These are phyloP conservation scores for Monilinia fructicola DNA, from an alignment of 2,329 filamentous ascomycete species.

Conservation along the genomic window DNA sequence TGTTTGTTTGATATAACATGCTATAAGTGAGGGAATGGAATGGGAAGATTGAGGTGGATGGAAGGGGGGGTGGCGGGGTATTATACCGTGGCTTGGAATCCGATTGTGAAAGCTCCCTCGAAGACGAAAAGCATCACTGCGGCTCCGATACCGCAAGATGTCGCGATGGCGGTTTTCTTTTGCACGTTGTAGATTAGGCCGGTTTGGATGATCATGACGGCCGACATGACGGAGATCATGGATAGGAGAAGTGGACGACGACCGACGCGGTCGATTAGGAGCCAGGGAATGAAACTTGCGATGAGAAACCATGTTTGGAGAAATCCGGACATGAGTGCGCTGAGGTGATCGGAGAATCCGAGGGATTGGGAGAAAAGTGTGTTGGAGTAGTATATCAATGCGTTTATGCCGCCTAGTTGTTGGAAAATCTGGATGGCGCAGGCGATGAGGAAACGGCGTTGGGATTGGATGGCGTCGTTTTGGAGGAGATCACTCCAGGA, in stretches of 20 bases:
- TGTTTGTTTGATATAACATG: too few relatives aligned
- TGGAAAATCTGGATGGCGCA: constrained; percentile 52
- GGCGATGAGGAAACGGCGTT: constrained; percentile 51
- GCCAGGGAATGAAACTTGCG: constrained; percentile 44
- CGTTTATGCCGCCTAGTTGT: constrained; percentile 48
- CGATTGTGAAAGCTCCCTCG: constrained; percentile 59
- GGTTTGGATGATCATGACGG: constrained; percentile 45
- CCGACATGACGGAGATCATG: constrained; percentile 45
- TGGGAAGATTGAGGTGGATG: neutral
- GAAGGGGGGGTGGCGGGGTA: too few relatives aligned
- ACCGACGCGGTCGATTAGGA: constrained; percentile 55
- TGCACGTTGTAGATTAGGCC: constrained; percentile 46
- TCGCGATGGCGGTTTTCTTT: constrained; percentile 40
- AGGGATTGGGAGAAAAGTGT: constrained; percentile 50
- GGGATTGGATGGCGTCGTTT: constrained; percentile 44
- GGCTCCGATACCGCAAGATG: constrained; percentile 43
- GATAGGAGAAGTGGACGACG: constrained; percentile 67
- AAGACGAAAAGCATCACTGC: constrained; percentile 58
- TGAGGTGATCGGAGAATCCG: constrained; percentile 45
- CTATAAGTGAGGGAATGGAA: too few relatives aligned
- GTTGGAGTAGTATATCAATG: constrained; percentile 46
- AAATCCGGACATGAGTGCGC: constrained; percentile 53
- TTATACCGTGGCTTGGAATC: constrained; percentile 57
- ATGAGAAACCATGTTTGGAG: constrained; percentile 50
- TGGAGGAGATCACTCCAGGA: constrained; percentile 34